Conservation (phyloP, 2,329 filamentous ascomycete genomes). For the Phyllosticta paracitricarpa region DNA sequence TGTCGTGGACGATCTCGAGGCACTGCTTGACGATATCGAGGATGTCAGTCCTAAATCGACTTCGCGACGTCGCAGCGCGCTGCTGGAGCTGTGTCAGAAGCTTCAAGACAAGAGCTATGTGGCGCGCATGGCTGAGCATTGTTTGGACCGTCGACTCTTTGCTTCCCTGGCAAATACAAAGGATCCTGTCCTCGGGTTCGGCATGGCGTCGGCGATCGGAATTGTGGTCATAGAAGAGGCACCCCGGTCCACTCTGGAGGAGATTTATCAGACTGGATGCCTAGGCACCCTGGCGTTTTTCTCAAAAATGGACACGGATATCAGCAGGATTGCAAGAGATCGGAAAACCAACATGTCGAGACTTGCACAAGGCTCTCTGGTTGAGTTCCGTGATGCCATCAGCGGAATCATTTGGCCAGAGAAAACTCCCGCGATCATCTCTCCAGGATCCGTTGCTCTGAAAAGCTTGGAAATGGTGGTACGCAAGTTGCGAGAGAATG, state of each 20-base stretch:
- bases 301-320: conserved; percentile 44
- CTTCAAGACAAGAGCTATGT: conserved; percentile 52
- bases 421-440: conserved; percentile 40
- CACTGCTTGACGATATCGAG: conserved; percentile 50
- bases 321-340: conserved; percentile 52
- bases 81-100: conserved; percentile 47
- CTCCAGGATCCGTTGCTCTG: conserved; percentile 54
- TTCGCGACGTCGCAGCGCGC: conserved; percentile 41
- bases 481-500: conserved; percentile 39
- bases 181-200: conserved; percentile 45
- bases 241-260: conserved; percentile 48
- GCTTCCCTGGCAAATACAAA: conserved; percentile 42
- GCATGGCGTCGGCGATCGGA: conserved; percentile 53
- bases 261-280: conserved; percentile 47
- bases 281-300: conserved; percentile 47
- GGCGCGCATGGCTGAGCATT: conserved; percentile 63
- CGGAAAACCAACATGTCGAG: conserved; percentile 60
- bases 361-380: conserved; percentile 48
- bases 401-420: conserved; percentile 51
- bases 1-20: conserved; percentile 46
- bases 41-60: conserved; percentile 31
- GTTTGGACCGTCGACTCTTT: conserved; percentile 59
- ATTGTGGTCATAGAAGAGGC: conserved; percentile 52
- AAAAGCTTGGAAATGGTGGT: conserved; percentile 52
- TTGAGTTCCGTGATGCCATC: conserved; percentile 45